Evolutionary conservation across 352 stramenopile species (phyloP).

Genomic region (Phytopythium montanum): DNA sequence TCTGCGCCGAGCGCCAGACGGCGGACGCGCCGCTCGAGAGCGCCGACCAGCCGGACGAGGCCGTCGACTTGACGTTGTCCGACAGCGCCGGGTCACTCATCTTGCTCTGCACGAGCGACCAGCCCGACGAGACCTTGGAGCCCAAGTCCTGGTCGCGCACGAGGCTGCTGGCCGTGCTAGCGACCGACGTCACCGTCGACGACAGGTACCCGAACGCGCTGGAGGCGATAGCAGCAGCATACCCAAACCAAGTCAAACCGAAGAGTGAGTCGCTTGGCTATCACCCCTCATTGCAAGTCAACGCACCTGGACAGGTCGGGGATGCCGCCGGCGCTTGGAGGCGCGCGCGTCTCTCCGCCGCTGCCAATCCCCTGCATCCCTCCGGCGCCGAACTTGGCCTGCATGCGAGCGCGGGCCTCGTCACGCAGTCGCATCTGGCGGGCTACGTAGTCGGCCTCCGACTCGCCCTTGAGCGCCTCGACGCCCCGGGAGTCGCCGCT

Average conservation of each 20-base stretch:
- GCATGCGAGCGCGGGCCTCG: constrained; percentile 75
- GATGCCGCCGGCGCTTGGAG: constrained; percentile 29
- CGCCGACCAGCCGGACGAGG: constrained; percentile 67
- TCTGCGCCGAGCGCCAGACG: constrained; percentile 62
- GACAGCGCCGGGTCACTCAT: constrained; percentile 67
- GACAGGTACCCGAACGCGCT: constrained; percentile 74
- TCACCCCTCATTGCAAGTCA: too few relatives aligned
- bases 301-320: constrained; percentile 43
- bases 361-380: constrained; percentile 82
- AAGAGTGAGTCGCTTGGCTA: background rate
- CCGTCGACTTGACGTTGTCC: constrained; percentile 78
- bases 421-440: constrained; percentile 69
- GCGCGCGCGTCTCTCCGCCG: constrained; percentile 51
- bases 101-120: constrained; percentile 73
- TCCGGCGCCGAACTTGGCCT: constrained; percentile 69
- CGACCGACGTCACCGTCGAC: constrained; percentile 63
- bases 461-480: constrained; percentile 79
- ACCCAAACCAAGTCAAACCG: constrained; percentile 5
- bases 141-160: constrained; percentile 76
- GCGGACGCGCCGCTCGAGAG: constrained; percentile 63
- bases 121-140: constrained; percentile 74
- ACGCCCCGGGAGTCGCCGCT: constrained; percentile 59
- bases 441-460: constrained; percentile 72
- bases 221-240: too few relatives aligned
- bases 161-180: constrained; percentile 57